Evolutionary conservation across 2,329 filamentous ascomycete genomes (phyloP), one percentile per base, ranked within the genome.

Genomic region (Penicillium decumbens): DNA sequence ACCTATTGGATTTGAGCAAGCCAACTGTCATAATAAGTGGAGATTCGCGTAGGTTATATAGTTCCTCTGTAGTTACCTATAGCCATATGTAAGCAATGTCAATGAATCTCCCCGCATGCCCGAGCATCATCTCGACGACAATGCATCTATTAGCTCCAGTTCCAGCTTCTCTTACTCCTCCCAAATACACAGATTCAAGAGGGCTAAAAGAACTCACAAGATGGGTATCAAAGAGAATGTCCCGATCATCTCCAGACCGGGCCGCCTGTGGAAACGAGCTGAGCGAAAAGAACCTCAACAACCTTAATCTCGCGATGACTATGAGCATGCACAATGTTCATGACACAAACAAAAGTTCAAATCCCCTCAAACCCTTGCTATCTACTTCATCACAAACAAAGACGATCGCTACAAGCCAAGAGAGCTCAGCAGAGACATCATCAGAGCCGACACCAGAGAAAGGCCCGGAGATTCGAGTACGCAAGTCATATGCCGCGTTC

Each of bases 151-250:
- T 4, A 20, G 41, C n/a, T 55, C 55, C 10, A 38, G 29, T n/a
- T 47, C 49, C 6, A 44, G 41, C 6, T 52, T 39, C 30, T 53
- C 54, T 9, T 43, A 30, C 30, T 42, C 38, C 12, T 40, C 9
- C 6, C 40, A 24, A 7, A 47, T 56, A 6, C 50, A 49, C 25
- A 52, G 53, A 10, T 20, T 27, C 38, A 49, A 46, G 6, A 59
- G 55, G n/a, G 44, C 56, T 6, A 32, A 41, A 5, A 38, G 2
- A 44, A 15, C 37, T 59, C 4, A 56, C 56, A 8, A 41, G 50
- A 47, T 54, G 40, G 35, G 50, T 56, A 4, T 56, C 56, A 15
- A 56, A 52, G 27, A 48, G 35, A n/a, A 47, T 56, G 18, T 57
- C 56, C 5, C 43, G 52, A 6, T 29, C 39, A 43, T 51, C 51